Evolutionary conservation across 345 rosid genomes (phyloP).

Genomic region (Raphanus raphanistrum): DNA sequence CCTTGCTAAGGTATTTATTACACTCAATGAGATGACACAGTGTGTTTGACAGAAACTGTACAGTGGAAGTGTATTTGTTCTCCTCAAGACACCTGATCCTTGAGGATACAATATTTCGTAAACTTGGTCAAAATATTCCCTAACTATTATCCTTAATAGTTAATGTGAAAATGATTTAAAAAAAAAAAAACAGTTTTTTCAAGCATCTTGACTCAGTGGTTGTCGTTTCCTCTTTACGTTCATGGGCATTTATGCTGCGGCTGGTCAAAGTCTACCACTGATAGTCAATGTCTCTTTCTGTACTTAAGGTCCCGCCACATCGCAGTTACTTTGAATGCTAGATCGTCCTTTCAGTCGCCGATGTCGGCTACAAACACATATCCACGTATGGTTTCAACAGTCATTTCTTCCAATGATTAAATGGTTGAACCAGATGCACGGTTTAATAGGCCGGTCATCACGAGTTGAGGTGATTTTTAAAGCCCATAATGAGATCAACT

Average conservation of each 20-base stretch:
- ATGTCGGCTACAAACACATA: neutral
- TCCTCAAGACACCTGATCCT: no score
- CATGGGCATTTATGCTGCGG: neutral
- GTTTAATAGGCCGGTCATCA: neutral
- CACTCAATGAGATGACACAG: no score
- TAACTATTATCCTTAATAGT: neutral
- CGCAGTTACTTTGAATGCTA: neutral
- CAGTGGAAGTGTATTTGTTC: no score
- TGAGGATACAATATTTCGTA: neutral
- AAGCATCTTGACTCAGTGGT: neutral
- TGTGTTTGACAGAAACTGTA: neutral
- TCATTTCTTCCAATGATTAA: neutral
- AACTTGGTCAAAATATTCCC: neutral
- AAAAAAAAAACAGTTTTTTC: neutral
- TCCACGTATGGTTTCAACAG: neutral
- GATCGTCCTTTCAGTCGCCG: neutral
- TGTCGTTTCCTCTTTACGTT: conserved; percentile 17
- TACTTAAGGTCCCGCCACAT: neutral
- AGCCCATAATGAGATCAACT: neutral
- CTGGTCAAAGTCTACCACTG: conserved; percentile 13
- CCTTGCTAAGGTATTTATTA: no score
- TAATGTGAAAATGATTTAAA: neutral
- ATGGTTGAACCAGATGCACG: neutral
- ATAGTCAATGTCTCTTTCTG: neutral
- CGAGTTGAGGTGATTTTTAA: neutral